Evolutionary conservation across 768 basidiomycete genomes (phyloP).

Genomic region (Heimioporus sp.): DNA sequence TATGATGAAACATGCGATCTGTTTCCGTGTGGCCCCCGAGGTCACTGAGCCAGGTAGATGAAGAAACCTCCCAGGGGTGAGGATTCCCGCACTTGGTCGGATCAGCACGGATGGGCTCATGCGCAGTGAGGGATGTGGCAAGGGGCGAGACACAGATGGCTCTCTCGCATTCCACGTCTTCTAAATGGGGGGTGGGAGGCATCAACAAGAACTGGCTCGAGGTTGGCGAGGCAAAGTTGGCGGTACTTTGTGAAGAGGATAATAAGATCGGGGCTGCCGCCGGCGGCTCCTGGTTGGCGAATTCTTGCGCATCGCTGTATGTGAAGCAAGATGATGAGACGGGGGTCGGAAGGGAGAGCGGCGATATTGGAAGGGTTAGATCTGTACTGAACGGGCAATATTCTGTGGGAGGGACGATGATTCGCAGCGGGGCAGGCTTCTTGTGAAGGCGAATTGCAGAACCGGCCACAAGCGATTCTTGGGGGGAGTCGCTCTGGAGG

Average conservation of each 20-base stretch:
- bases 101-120: constrained; percentile 1
- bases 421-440: constrained; percentile 26
- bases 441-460: constrained; percentile 11
- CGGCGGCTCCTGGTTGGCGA: constrained; percentile 2
- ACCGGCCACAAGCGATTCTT: constrained; percentile 7
- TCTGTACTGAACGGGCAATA: constrained; percentile 34
- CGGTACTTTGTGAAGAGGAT: constrained; percentile 4
- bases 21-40: constrained; percentile 32
- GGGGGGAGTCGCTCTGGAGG: constrained; percentile 13
- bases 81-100: constrained; percentile 13
- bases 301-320: constrained; percentile 16
- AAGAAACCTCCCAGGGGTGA: constrained; percentile 17
- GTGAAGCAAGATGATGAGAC: constrained; percentile 28
- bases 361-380: constrained; percentile 28
- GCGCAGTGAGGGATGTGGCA: constrained; percentile 3
- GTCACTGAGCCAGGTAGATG: constrained; percentile 32
- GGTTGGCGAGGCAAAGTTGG: constrained; percentile 24
- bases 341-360: constrained; percentile 24
- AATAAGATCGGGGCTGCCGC: constrained; percentile 3
- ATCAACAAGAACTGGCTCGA: constrained; percentile 27
- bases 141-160: constrained; percentile 11
- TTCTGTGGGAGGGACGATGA: constrained; percentile 32
- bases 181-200: constrained; percentile 22
- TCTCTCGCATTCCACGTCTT: constrained; percentile 7
- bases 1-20: constrained; percentile 29